These are phyloP conservation scores for Clitopilus hobsonii DNA, from an alignment of 768 basidiomycete species.

Conservation along the genomic window DNA sequence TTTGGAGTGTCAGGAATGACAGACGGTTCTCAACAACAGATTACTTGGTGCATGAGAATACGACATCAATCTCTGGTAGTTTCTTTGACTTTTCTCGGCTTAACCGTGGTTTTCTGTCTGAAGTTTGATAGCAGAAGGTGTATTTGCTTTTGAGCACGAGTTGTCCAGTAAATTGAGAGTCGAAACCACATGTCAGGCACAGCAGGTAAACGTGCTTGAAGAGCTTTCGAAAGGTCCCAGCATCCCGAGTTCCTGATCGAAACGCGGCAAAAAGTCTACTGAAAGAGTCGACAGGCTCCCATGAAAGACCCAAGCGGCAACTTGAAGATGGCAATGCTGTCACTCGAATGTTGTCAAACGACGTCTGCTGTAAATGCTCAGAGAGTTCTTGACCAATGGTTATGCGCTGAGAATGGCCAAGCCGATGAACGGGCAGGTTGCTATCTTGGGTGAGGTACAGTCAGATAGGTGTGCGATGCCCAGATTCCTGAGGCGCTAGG, in stretches of 20 bases:
- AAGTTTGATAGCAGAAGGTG: background rate
- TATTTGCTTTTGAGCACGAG: background rate
- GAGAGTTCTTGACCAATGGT: background rate
- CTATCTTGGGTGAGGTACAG: background rate
- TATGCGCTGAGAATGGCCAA: background rate
- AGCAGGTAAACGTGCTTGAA: background rate
- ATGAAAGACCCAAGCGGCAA: background rate
- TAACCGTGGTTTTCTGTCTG: background rate
- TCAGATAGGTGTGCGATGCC: no score
- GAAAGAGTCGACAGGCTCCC: background rate
- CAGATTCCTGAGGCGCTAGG: no score
- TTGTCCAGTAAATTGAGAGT: background rate
- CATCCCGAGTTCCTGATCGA: background rate
- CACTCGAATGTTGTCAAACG: no score
- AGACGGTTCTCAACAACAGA: background rate
- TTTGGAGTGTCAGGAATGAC: background rate
- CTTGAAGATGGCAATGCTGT: background rate
- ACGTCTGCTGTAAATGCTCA: no score
- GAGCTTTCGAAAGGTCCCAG: background rate
- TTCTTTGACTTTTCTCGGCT: background rate
- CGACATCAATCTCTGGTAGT: background rate
- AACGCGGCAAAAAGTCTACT: background rate
- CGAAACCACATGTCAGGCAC: background rate
- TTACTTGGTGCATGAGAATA: background rate
- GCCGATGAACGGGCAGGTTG: background rate